phyloP scores from a whole-genome alignment of 2,329 filamentous ascomycete genomes.

The Claviceps purpurea region DNA sequence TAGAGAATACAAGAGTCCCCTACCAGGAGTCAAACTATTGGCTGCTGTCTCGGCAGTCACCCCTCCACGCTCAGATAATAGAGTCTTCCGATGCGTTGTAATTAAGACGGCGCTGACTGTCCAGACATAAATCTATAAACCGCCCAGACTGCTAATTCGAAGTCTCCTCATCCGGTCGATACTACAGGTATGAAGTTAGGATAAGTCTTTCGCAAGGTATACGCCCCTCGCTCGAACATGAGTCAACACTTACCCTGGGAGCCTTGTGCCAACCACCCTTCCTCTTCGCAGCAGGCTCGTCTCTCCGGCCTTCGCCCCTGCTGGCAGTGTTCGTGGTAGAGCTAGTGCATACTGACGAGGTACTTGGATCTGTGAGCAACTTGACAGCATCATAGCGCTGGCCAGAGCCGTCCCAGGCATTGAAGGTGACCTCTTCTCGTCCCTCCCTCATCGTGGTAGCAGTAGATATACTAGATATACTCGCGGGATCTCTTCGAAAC shows the following conservation, averaged over 20 bases:
- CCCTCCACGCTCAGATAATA: background rate
- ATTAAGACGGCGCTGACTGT: slow-evolving; percentile 9
- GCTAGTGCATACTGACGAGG: slow-evolving; percentile 5
- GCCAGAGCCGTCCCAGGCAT: slow-evolving; percentile 20
- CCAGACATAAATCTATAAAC: slow-evolving; percentile 8
- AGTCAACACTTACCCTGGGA: slow-evolving; percentile 3
- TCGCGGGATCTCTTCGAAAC: slow-evolving; percentile 2
- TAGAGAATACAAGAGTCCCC: too few species aligned
- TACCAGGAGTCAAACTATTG: background rate
- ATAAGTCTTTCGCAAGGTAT: background rate
- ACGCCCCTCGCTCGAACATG: background rate
- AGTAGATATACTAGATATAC: slow-evolving; percentile 18
- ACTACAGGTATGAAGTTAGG: background rate
- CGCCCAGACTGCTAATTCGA: slow-evolving; percentile 1
- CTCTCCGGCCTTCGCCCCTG: background rate
- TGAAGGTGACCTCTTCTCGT: slow-evolving; percentile 10
- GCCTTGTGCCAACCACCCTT: slow-evolving; percentile 14
- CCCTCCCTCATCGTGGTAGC: slow-evolving; percentile 16
- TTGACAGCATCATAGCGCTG: slow-evolving; percentile 11
- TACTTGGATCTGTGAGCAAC: slow-evolving; percentile 9
- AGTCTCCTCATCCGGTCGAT: background rate
- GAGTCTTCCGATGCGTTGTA: slow-evolving; percentile 14
- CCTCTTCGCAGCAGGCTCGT: background rate
- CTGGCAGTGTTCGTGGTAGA: background rate
- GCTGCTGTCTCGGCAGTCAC: background rate